Base-by-base conservation (phyloP, 2,329 filamentous ascomycete genomes). In the Clonostachys chloroleuca region DNA sequence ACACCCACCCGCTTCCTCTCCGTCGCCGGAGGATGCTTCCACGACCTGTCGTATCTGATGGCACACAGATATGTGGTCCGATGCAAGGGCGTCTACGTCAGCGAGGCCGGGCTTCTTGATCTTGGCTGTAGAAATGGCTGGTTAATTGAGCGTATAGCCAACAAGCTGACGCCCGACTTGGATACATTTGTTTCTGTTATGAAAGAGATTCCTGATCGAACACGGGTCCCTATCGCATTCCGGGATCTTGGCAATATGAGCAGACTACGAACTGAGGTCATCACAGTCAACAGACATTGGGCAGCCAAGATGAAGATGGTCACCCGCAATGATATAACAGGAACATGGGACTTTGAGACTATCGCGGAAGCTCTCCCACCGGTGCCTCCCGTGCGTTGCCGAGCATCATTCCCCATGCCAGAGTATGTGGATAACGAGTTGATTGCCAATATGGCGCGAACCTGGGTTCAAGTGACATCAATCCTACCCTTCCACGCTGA, bases 41-140 rank as follows among this genome's bases (percentile, higher is more conserved):
- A 99, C 70, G 83, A 95, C 62, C 75, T 99, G 17, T 99, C 95
- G 1, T 99, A 99, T 65, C 94, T 99, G 63, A 91, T 97, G 68
- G 91, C 94, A 16, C 85, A 95, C 9, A 79, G 96, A 5, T 97
- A 96, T 64, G 92, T 92, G 34, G 92, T 99, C 48, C 85, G 92
- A 10, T 87, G 91, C 57, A 86, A 91, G 64, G 94, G 94, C 34
- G 91, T 99, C 16, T 99, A 89, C 62, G 87, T 96, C 49, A 97
- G 92, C 61, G 94, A 99, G 67, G 89, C 92, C 6, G 87, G 92
- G 1, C 99, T 97, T 76, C 85, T 92, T 44, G 89, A 99, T 54
- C 92, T 97, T 53, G 92, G 85, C 56, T 87, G 87, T 12, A 86
- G 95, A 50, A 92, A 87, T 51, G 94, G 94, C 12, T 97, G 92